A percentile compares a stretch with the other conserved stretches of the same genome.
Conservation (phyloP, 768 basidiomycete species). For the Peribolospora baueri region DNA sequence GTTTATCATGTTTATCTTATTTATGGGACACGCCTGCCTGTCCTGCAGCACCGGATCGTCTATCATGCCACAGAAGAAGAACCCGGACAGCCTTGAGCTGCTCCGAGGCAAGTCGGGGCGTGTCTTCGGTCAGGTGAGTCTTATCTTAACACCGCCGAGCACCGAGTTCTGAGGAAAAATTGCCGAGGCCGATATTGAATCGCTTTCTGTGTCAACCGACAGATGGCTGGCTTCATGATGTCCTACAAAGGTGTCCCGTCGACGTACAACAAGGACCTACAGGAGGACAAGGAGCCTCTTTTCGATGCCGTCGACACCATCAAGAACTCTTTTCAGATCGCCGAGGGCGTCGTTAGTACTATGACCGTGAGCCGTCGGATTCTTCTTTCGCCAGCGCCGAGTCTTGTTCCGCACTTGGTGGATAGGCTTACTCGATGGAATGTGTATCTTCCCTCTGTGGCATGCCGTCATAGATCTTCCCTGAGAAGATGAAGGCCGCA, state of each 20-base stretch:
- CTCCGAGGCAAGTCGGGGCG: slow-evolving; percentile 87
- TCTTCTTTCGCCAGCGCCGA: not conserved
- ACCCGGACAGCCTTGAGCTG: slow-evolving; percentile 85
- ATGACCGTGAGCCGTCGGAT: slow-evolving; percentile 37
- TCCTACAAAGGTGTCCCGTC: slow-evolving; percentile 90
- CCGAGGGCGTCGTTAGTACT: slow-evolving; percentile 82
- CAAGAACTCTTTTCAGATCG: slow-evolving; percentile 65
- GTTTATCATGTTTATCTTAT: slow-evolving; percentile 1
- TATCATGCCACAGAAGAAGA: slow-evolving; percentile 99
- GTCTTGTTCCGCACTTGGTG: not conserved
- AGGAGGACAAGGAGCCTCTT: slow-evolving; percentile 93
- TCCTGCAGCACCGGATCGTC: slow-evolving; percentile 70
- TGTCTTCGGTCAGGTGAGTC: slow-evolving; percentile 62
- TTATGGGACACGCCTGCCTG: not conserved
- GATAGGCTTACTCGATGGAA: not conserved
- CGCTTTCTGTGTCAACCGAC: slow-evolving; percentile 2
- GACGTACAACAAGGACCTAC: slow-evolving; percentile 97
- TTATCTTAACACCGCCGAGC: not conserved
- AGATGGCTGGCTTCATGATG: slow-evolving; percentile 97
- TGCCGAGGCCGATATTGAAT: too few species aligned
- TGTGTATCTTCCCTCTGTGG: not conserved
- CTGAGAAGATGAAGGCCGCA: slow-evolving; percentile 65
- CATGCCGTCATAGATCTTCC: slow-evolving; percentile 38
- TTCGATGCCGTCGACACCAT: slow-evolving; percentile 83
- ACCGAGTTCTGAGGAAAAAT: too few species aligned